Conservation (phyloP, 805 yeast genomes). For the Myxozyma nipponensis region DNA sequence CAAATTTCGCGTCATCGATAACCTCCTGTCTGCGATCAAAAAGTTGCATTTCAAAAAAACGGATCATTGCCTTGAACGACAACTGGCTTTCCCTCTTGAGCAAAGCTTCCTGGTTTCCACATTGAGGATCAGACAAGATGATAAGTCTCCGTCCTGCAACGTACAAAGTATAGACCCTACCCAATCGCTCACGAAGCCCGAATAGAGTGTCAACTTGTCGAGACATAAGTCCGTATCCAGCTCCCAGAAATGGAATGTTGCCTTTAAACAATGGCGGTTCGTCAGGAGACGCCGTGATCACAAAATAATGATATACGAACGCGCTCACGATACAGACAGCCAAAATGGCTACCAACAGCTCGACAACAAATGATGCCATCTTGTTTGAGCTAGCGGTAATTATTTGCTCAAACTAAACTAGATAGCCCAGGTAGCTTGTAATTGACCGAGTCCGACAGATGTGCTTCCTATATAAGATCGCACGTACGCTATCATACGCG, state of each 20-base stretch:
- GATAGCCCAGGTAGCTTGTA: no score
- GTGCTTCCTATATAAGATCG: no score
- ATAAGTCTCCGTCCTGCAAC: conserved; percentile 7
- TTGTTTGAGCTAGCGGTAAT: no score
- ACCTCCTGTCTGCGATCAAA: background rate
- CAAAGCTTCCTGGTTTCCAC: background rate
- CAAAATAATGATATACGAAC: background rate
- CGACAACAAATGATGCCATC: background rate
- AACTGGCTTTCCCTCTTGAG: background rate
- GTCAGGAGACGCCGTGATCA: background rate
- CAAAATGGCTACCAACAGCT: background rate
- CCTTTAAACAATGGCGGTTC: conserved; percentile 1
- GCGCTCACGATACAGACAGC: background rate
- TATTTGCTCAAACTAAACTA: no score
- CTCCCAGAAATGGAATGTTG: conserved; percentile 1
- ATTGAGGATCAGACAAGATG: conserved; percentile 3
- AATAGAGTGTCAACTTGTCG: background rate
- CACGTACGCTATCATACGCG: no score
- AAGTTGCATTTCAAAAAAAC: background rate
- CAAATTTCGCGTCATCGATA: background rate
- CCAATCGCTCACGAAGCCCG: conserved; percentile 2
- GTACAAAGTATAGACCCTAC: conserved; percentile 3
- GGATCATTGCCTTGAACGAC: background rate
- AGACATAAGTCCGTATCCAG: background rate
- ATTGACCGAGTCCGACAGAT: no score